Percentiles rank a stretch among this genome's conserved stretches.
Evolutionary conservation across 2,329 filamentous ascomycete species (phyloP).

Genomic region (Cadophora gregata): DNA sequence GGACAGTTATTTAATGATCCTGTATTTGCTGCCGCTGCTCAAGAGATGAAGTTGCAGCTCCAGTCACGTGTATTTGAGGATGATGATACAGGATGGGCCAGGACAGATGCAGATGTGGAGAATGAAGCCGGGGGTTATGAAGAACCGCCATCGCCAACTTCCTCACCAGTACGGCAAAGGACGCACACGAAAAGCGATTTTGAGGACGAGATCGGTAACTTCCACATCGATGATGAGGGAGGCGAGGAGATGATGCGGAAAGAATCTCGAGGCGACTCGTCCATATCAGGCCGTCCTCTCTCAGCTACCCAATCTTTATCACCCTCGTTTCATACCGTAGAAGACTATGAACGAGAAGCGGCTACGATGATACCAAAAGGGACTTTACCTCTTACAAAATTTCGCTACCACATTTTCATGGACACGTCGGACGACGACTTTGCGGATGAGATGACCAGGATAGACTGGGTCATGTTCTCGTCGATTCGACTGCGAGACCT

Average conservation of each 20-base stretch:
- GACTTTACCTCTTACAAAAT: constrained; percentile 76
- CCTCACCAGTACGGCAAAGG: constrained; percentile 35
- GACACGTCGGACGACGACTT: constrained; percentile 83
- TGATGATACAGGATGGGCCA: constrained; percentile 94
- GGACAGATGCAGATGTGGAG: constrained; percentile 67
- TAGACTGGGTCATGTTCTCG: constrained; percentile 98
- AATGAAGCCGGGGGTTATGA: constrained; percentile 33
- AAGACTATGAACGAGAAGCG: constrained; percentile 83
- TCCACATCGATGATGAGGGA: constrained; percentile 33
- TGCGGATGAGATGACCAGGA: constrained; percentile 88
- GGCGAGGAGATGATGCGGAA: constrained; percentile 37
- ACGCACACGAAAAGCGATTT: constrained; percentile 30
- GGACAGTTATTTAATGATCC: constrained; percentile 74
- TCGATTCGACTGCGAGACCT: constrained; percentile 93
- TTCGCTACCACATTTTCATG: constrained; percentile 91
- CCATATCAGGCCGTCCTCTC: constrained; percentile 32
- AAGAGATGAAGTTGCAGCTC: constrained; percentile 82
- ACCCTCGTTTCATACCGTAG: constrained; percentile 65
- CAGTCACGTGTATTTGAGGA: constrained; percentile 78
- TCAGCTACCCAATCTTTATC: constrained; percentile 37
- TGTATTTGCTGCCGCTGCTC: constrained; percentile 83
- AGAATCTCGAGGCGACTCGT: constrained; percentile 37
- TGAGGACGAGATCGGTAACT: constrained; percentile 32
- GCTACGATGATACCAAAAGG: constrained; percentile 72
- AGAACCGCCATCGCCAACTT: constrained; percentile 34